phyloP scores from a whole-genome alignment of 306 rosid species.

The Casuarina equisetifolia region DNA sequence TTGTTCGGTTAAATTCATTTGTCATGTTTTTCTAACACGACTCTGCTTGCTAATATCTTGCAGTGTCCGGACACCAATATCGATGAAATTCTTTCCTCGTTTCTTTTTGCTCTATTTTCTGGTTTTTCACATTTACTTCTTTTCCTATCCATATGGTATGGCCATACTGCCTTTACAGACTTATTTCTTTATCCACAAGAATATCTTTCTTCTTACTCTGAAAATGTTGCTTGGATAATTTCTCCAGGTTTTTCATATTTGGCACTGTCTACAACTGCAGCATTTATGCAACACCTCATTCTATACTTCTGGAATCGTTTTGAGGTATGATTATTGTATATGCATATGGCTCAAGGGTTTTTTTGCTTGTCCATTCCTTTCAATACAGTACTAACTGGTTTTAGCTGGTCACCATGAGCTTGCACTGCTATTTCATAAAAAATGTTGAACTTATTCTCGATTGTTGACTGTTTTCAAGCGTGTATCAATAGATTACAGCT shows the following conservation, averaged over 20 bases:
- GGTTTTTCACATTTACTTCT: slow-evolving; percentile 97
- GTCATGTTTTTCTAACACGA: slow-evolving; percentile 35
- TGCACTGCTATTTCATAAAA: background rate
- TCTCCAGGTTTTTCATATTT: slow-evolving; percentile 90
- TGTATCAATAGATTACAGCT: background rate
- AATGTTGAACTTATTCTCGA: background rate
- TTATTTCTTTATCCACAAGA: background rate
- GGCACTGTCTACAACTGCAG: slow-evolving; percentile 97
- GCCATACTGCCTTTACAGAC: background rate
- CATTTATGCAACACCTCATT: slow-evolving; percentile 95
- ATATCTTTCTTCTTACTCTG: background rate
- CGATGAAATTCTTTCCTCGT: slow-evolving; percentile 99
- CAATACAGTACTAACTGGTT: background rate
- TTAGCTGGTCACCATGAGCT: background rate
- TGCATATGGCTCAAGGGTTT: background rate
- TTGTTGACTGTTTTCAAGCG: background rate
- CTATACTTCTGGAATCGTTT: slow-evolving; percentile 97
- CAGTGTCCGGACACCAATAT: slow-evolving; percentile 99
- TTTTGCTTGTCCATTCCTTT: background rate
- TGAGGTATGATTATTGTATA: slow-evolving; percentile 51
- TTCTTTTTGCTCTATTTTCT: slow-evolving; percentile 94
- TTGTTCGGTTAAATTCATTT: background rate
- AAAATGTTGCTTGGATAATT: slow-evolving; percentile 3
- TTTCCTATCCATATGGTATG: slow-evolving; percentile 90
- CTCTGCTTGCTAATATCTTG: slow-evolving; percentile 37